Conservation (phyloP, 2,329 filamentous ascomycete genomes). For the Colletotrichum lupini region DNA sequence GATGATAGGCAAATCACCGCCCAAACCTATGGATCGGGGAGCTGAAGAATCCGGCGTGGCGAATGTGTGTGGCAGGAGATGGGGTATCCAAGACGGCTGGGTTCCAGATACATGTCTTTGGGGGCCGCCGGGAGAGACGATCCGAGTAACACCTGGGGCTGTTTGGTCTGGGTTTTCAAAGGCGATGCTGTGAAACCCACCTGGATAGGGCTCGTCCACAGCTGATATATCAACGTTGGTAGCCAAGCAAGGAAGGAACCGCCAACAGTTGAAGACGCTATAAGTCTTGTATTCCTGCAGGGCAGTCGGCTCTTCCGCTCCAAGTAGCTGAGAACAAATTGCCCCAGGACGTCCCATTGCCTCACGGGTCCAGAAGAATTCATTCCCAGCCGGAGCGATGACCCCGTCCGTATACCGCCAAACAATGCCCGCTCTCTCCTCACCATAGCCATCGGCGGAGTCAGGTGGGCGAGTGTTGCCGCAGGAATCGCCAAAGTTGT, state of each 20-base stretch:
- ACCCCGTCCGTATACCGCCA: conserved; percentile 49
- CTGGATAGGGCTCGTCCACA: conserved; percentile 1
- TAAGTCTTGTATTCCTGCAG: not conserved
- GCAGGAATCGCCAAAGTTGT: conserved; percentile 35
- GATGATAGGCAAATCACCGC: conserved; percentile 51
- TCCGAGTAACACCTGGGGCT: conserved; percentile 36
- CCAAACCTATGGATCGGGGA: conserved; percentile 45
- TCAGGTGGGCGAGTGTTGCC: conserved; percentile 47
- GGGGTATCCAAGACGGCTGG: conserved; percentile 51
- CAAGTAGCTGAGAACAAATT: not conserved
- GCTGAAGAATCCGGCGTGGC: conserved; percentile 22
- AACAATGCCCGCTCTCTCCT: conserved; percentile 45
- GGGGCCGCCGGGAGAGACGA: conserved; percentile 41
- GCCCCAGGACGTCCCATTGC: conserved; percentile 24
- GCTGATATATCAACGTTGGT: conserved; percentile 3
- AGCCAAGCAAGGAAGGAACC: conserved; percentile 29
- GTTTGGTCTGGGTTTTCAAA: conserved; percentile 39
- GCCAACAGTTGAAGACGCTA: conserved; percentile 36
- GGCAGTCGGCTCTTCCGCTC: not conserved
- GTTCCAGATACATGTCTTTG: conserved; percentile 43
- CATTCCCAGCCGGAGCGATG: conserved; percentile 38
- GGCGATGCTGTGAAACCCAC: conserved; percentile 44
- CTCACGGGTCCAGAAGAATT: conserved; percentile 37
- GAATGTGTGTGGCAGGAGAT: conserved; percentile 48
- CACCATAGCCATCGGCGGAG: conserved; percentile 37